Evolutionary conservation across 768 basidiomycete genomes (phyloP), one percentile per base, ranked within the genome.

Genomic region (Albatrellus ellisii): DNA sequence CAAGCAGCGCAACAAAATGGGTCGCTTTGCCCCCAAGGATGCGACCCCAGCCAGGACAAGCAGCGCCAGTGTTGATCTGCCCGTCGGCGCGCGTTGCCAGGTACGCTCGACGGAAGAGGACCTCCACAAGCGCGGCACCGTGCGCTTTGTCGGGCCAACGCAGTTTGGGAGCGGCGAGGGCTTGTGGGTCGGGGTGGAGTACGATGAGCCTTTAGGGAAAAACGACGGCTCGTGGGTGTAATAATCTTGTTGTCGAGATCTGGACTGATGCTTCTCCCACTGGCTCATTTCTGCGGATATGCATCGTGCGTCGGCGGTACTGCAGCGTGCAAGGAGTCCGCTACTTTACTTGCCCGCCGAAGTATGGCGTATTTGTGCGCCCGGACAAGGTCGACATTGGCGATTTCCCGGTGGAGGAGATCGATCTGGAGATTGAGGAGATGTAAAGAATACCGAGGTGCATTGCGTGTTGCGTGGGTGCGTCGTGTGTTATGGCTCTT

Each of bases 201-300:
- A 91, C 54, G 94, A 98, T 55, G 94, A 98, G 53, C 92, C 94
- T 3, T 69, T 88, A 18, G 94, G 94, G 9, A 97, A 92, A 64
- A 91, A 92, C 47, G 85, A 97, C 58, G 94, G 94, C 10, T 36
- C 35, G 35, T 36, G n/a, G 25, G 35, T 21, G n/a, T n/a, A n/a
- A n/a, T n/a, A n/a, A 22, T 8, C 4, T 24, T 20, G 11, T 21
- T 21, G 5, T 3, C 15, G n/a, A n/a, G n/a, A n/a, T n/a, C n/a
- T n/a, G n/a, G n/a, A n/a, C n/a, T n/a, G n/a, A n/a, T n/a, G n/a
- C n/a, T n/a, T n/a, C n/a, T n/a, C n/a, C n/a, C n/a, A n/a, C n/a
- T n/a, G n/a, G n/a, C n/a, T n/a, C 10, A 18, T 36, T 6, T 22
- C 35, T 36, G 10, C 14, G 20, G 6, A 12, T 14, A 21, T 6